Percentiles rank a stretch among this genome's conserved stretches.
phyloP scores from a whole-genome alignment of 305 asterid species.

The Fraxinus sp. region DNA sequence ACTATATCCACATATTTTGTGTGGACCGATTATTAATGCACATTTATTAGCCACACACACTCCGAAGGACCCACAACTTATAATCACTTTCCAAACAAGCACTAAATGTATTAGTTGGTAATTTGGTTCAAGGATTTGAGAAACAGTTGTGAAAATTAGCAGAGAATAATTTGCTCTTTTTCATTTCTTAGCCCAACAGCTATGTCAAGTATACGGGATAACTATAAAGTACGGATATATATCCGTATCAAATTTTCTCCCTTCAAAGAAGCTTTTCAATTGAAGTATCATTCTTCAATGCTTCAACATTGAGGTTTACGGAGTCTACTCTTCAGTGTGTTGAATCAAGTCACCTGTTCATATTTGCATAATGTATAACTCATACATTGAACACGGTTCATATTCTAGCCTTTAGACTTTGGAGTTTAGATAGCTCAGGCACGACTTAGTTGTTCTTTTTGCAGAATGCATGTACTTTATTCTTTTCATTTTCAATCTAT shows the following conservation, averaged over 20 bases:
- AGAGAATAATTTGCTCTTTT: background rate
- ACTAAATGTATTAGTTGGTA: background rate
- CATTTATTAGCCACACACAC: background rate
- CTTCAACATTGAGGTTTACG: background rate
- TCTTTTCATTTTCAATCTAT: background rate
- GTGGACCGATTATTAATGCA: background rate
- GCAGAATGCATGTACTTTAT: background rate
- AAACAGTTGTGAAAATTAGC: background rate
- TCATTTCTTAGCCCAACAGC: background rate
- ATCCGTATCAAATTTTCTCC: background rate
- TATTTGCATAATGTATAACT: background rate
- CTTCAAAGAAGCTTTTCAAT: background rate
- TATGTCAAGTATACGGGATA: background rate
- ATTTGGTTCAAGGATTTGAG: background rate
- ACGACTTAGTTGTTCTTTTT: background rate
- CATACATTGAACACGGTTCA: background rate
- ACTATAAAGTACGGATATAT: background rate
- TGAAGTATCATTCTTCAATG: background rate
- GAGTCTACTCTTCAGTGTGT: background rate
- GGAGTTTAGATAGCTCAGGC: background rate
- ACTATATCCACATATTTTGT: background rate
- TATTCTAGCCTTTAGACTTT: background rate
- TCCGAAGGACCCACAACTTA: background rate
- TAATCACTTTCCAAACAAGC: background rate
- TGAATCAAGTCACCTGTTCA: background rate